phyloP scores from a whole-genome alignment of 306 rosid species.

The Gynostemma pentaphyllum region DNA sequence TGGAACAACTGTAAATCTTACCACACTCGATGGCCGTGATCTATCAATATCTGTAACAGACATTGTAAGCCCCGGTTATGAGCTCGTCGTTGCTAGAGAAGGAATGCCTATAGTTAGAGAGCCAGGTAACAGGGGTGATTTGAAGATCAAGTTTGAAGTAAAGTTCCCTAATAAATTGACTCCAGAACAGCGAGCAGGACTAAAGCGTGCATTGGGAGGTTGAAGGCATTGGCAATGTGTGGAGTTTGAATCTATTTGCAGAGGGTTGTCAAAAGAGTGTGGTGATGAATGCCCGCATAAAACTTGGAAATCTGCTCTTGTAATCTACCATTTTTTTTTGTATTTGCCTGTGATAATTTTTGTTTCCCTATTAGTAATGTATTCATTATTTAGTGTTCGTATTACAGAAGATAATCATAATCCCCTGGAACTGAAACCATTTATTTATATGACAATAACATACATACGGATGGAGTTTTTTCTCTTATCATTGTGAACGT shows the following conservation, averaged over 20 bases:
- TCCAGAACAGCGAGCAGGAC: slow-evolving; percentile 58
- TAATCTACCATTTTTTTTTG: background rate
- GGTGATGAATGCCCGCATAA: background rate
- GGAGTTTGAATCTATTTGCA: background rate
- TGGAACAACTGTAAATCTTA: slow-evolving; percentile 50
- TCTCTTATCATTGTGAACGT: too few species aligned
- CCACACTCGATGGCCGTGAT: slow-evolving; percentile 44
- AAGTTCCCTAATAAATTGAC: slow-evolving; percentile 65
- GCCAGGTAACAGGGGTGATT: slow-evolving; percentile 60
- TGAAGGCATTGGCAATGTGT: slow-evolving; percentile 10
- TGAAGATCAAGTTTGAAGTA: slow-evolving; percentile 73
- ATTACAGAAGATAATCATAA: too few species aligned
- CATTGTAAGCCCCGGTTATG: slow-evolving; percentile 75
- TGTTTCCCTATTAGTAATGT: background rate
- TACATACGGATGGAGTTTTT: too few species aligned
- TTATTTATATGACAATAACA: too few species aligned
- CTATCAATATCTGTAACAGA: slow-evolving; percentile 45
- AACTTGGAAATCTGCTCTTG: background rate
- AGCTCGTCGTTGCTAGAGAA: slow-evolving; percentile 49
- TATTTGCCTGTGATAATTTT: background rate
- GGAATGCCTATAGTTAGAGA: slow-evolving; percentile 88
- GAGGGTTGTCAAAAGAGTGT: background rate
- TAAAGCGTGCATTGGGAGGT: slow-evolving; percentile 45
- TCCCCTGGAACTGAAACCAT: too few species aligned
- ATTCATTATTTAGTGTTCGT: background rate